Evolutionary conservation across 768 basidiomycete species (phyloP).

Genomic region (Russula compacta): DNA sequence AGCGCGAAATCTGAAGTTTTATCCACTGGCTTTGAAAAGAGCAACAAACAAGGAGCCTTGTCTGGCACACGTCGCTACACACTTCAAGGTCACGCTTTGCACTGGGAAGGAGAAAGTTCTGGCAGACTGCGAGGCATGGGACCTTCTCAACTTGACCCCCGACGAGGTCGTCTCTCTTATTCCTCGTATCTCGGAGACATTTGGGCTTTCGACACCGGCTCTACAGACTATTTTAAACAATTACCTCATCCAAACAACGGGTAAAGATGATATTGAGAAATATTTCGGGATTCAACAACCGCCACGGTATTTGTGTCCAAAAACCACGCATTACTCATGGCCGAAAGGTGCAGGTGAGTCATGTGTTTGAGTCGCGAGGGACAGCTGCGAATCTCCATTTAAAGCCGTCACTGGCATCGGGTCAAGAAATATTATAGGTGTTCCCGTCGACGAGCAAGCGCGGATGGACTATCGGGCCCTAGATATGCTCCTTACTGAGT

Average conservation of each 20-base stretch:
- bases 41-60: constrained; percentile 20
- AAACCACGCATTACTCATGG: constrained; percentile 39
- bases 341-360: constrained; percentile 36
- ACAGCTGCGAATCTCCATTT: not conserved
- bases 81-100: constrained; percentile 29
- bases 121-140: constrained; percentile 28
- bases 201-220: constrained; percentile 28
- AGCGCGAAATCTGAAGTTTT: constrained; percentile 42
- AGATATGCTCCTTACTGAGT: constrained; percentile 23
- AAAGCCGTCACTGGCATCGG: constrained; percentile 38
- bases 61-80: constrained; percentile 27
- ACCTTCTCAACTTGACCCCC: constrained; percentile 34
- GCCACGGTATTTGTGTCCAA: constrained; percentile 25
- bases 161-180: constrained; percentile 31
- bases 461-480: constrained; percentile 29
- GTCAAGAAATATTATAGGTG: constrained; percentile 28
- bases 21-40: constrained; percentile 32
- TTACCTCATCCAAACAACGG: constrained; percentile 31
- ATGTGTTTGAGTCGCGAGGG: not conserved
- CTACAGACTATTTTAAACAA: constrained; percentile 26
- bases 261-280: constrained; percentile 28
- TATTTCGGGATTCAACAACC: constrained; percentile 22
- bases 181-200: constrained; percentile 27
- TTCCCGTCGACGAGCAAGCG: constrained; percentile 31
- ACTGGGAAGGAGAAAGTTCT: constrained; percentile 25